Base-by-base conservation (phyloP, 495 filamentous ascomycete species). In the Penicilliopsis zonata region DNA sequence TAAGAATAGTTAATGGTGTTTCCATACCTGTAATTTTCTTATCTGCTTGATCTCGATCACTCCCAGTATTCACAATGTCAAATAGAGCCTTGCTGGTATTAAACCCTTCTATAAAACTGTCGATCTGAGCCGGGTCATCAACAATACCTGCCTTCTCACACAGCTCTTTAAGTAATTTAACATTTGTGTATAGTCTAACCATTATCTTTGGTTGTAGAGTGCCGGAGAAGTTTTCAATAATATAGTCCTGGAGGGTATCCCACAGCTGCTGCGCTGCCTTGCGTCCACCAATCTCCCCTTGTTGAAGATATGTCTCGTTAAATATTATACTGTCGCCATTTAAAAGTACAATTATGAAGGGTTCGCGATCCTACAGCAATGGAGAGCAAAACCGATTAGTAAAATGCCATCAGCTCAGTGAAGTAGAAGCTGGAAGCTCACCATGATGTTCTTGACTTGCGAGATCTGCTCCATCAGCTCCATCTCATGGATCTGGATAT, bases 321-420 rank as follows among this genome's bases (percentile, higher is more conserved):
- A 92, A 92, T 41, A 88, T 70, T 44, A 85, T 69, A 17, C 76
- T 76, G 45, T 86, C 78, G 17, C 80, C 82, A 47, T 92, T 83
- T 32, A 92, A 69, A 36, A 92, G 58, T 12, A 84, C 67, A 17
- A 82, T 49, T 42, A 86, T 64, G 46, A 85, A 88, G 6, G 78
- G 74, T 61, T 86, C 80, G 30, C 70, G 72, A 28, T 77, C 77
- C 81, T 86, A 48, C 28, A 34, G 16, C 25, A 37, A 37, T 23
- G 24, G 33, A 22, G 32, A 52, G 49, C 38, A n/a, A n/a, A n/a
- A n/a, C n/a, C n/a, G n/a, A n/a, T n/a, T n/a, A n/a, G n/a, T n/a
- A n/a, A n/a, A n/a, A n/a, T n/a, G n/a, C n/a, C n/a, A n/a, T n/a
- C n/a, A n/a, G n/a, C n/a, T n/a, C n/a, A n/a, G n/a, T n/a, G n/a